Percentiles rank a stretch among this genome's conserved stretches.
Evolutionary conservation across 371 early-diverging fungal genomes (phyloP).

Genomic region (Apophysomyces trapeziformis): DNA sequence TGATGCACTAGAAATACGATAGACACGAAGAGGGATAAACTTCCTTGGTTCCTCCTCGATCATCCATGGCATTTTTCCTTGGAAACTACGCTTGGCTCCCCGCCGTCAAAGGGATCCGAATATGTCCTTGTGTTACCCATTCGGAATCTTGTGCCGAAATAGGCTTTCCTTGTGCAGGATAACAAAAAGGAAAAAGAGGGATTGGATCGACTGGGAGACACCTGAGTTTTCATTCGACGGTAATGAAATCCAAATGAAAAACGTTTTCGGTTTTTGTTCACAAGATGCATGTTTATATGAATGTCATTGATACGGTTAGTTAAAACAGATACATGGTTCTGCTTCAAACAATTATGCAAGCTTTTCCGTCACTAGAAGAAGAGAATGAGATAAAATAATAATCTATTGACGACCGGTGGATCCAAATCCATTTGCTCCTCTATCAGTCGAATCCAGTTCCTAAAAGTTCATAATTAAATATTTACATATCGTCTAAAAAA

Average conservation of each 20-base stretch:
- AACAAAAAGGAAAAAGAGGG: too few species aligned
- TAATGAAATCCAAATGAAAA: too few species aligned
- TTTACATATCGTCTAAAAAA: not conserved
- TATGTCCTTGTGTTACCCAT: not conserved
- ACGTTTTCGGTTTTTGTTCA: too few species aligned
- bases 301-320: too few species aligned
- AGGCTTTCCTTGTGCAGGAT: too few species aligned
- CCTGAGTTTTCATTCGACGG: too few species aligned
- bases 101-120: too few species aligned
- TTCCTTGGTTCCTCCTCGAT: not conserved
- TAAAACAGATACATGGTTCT: too few species aligned
- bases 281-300: not conserved
- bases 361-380: not conserved
- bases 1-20: too few species aligned
- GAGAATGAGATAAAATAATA: not conserved
- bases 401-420: slow-evolving; percentile 80
- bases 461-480: slow-evolving; percentile 16
- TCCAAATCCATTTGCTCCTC: slow-evolving; percentile 94
- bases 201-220: too few species aligned
- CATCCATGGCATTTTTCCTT: not conserved
- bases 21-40: not conserved
- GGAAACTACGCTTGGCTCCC: not conserved
- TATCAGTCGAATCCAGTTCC: slow-evolving; percentile 75
- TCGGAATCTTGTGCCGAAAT: too few species aligned
- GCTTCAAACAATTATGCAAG: too few species aligned